Conservation (phyloP, 2,329 filamentous ascomycete genomes). For the Pochonia chlamydosporia region DNA sequence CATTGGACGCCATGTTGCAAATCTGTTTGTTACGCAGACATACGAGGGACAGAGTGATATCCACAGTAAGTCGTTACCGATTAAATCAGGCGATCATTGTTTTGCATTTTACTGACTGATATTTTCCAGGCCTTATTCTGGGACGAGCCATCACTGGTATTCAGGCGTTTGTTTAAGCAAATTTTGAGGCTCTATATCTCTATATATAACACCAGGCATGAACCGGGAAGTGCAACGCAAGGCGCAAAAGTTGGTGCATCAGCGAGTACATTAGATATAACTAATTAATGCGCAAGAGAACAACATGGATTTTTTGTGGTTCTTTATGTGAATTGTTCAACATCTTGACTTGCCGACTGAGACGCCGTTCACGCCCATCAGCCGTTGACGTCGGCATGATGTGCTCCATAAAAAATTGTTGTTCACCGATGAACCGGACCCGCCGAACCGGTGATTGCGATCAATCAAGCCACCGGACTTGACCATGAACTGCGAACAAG, state of each 20-base stretch:
- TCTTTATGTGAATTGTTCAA: too few species aligned
- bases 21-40: conserved; percentile 94
- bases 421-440: neutral
- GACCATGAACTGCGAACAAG: too few species aligned
- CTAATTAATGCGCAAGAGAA: too few species aligned
- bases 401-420: neutral
- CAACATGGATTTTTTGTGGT: too few species aligned
- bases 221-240: too few species aligned
- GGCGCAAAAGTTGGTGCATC: neutral
- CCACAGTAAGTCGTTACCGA: conserved; percentile 65
- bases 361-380: too few species aligned
- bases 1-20: conserved; percentile 91
- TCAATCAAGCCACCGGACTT: too few species aligned
- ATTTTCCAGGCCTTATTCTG: conserved; percentile 56
- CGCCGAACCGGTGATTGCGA: neutral
- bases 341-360: too few species aligned
- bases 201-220: too few species aligned
- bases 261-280: neutral
- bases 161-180: conserved; percentile 65
- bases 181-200: neutral
- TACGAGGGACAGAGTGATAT: conserved; percentile 99
- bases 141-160: conserved; percentile 67
- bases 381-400: neutral
- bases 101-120: conserved; percentile 1
- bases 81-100: too few species aligned